Percentiles rank a stretch among this genome's conserved stretches.
These are phyloP conservation scores for Talaromyces verruculosus DNA, from an alignment of 2,329 filamentous ascomycete species.

Conservation along the genomic window DNA sequence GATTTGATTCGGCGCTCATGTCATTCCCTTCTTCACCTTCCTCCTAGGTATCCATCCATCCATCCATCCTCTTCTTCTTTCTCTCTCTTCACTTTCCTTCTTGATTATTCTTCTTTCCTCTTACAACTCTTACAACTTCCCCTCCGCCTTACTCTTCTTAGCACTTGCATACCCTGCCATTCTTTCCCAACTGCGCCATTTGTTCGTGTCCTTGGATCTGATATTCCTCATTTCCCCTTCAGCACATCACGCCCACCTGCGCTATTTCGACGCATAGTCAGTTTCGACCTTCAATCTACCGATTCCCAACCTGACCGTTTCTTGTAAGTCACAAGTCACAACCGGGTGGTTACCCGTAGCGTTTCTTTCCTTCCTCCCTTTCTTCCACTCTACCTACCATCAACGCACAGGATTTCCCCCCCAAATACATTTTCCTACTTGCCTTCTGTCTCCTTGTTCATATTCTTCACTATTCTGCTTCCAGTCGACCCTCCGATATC, in stretches of 20 bases:
- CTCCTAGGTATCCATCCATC: slow-evolving; percentile 16
- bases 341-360: neutral
- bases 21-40: slow-evolving; percentile 19
- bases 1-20: slow-evolving; percentile 17
- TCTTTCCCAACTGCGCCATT: slow-evolving; percentile 25
- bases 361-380: neutral
- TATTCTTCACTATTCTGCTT: neutral
- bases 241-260: neutral
- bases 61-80: slow-evolving; percentile 20
- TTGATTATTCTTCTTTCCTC: neutral
- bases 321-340: neutral
- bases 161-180: slow-evolving; percentile 24
- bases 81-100: slow-evolving; percentile 8
- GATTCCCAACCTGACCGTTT: neutral
- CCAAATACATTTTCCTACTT: slow-evolving; percentile 12
- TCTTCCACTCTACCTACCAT: neutral
- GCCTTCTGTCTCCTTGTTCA: slow-evolving; percentile 27
- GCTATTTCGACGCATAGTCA: neutral
- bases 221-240: slow-evolving; percentile 3
- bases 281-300: neutral
- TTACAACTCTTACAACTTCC: neutral
- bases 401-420: neutral
- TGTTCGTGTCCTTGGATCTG: neutral
- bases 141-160: slow-evolving; percentile 13
- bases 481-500: neutral